Conservation (phyloP, 768 basidiomycete genomes). For the Punctularia strigosozonata region DNA sequence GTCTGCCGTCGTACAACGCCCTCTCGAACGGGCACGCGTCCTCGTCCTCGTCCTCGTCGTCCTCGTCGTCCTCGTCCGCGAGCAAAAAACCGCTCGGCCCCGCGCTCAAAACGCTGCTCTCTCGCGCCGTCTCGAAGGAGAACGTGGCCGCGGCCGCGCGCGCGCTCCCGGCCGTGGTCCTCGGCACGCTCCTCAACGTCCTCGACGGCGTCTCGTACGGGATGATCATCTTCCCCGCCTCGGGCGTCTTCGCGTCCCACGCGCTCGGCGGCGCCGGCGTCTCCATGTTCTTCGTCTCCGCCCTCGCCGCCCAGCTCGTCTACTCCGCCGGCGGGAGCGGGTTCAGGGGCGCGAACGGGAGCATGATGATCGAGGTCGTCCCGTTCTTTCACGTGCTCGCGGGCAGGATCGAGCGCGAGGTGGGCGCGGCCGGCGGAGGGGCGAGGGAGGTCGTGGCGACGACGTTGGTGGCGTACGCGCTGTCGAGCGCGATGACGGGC, state of each 20-base stretch:
- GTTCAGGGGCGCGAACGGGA: constrained; percentile 84
- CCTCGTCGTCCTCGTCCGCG: not conserved
- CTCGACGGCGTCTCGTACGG: constrained; percentile 95
- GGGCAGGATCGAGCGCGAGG: constrained; percentile 54
- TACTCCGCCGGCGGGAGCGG: constrained; percentile 82
- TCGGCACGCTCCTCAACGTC: constrained; percentile 80
- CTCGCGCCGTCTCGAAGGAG: not conserved
- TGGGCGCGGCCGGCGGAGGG: constrained; percentile 62
- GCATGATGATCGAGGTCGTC: constrained; percentile 99
- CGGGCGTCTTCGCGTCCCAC: constrained; percentile 66
- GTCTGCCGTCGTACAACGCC: not conserved
- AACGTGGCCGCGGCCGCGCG: constrained; percentile 16
- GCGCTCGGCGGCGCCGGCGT: constrained; percentile 68
- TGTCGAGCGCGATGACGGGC: constrained; percentile 80
- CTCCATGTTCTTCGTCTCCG: constrained; percentile 88
- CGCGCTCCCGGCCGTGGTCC: constrained; percentile 71
- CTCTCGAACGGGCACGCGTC: not conserved
- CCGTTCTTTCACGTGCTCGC: constrained; percentile 95
- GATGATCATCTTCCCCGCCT: constrained; percentile 90
- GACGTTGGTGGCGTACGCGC: constrained; percentile 77
- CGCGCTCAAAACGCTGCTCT: not conserved
- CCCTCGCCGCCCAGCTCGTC: constrained; percentile 70
- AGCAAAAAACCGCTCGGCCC: not conserved
- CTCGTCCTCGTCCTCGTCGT: not conserved
- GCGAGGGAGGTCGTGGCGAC: constrained; percentile 76